Conservation (phyloP, 805 yeast species). For the Ogataea kodamae region DNA sequence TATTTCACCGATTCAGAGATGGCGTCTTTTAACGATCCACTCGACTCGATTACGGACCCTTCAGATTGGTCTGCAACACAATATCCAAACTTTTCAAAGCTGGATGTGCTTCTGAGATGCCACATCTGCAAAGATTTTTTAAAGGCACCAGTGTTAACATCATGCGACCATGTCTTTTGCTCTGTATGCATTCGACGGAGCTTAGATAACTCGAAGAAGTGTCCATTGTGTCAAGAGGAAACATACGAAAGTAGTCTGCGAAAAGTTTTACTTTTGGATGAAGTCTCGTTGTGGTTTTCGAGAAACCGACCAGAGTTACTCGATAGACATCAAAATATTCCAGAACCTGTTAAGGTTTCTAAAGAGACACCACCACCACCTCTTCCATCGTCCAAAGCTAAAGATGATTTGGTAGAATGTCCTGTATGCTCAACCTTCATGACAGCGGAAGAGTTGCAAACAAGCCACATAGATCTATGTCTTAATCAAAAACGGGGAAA, state of each 20-base stretch:
- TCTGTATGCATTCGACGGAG: conserved; percentile 79
- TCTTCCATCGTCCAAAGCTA: conserved; percentile 8
- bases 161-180: conserved; percentile 88
- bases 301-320: conserved; percentile 40
- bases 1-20: conserved; percentile 5
- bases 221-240: conserved; percentile 77
- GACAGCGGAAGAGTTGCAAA: conserved; percentile 54
- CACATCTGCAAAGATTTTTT: conserved; percentile 84
- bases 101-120: conserved; percentile 76
- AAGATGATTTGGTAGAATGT: conserved; percentile 47
- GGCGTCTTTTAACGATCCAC: conserved; percentile 20
- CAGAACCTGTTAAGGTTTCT: conserved; percentile 6
- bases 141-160: conserved; percentile 74
- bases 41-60: conserved; percentile 53
- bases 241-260: conserved; percentile 66
- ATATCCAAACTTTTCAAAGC: conserved; percentile 52
- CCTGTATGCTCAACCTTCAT: conserved; percentile 61
- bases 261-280: conserved; percentile 69
- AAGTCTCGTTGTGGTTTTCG: conserved; percentile 53
- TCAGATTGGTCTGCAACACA: conserved; percentile 61
- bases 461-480: conserved; percentile 62
- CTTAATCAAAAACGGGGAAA: conserved; percentile 30
- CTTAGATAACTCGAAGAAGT: conserved; percentile 52
- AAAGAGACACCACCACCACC: conserved; percentile 26
- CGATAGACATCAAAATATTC: conserved; percentile 19